Evolutionary conservation across 306 rosid genomes (phyloP).

Genomic region (Fragaria ananassa): DNA sequence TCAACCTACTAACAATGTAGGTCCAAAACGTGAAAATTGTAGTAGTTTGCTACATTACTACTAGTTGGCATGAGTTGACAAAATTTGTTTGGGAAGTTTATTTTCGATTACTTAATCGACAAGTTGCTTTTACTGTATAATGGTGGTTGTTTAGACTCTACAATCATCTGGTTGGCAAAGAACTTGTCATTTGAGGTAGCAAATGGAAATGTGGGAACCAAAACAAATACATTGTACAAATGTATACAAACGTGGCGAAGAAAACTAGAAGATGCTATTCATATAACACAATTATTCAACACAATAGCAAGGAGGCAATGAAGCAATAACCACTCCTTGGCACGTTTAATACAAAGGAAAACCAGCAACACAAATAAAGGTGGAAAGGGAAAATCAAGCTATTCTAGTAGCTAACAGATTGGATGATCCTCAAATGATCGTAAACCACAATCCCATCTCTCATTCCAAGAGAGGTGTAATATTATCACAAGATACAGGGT

Average conservation of each 20-base stretch:
- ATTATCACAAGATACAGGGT: neutral
- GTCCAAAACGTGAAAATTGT: too few species aligned
- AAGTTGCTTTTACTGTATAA: neutral
- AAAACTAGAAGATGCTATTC: neutral
- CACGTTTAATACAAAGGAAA: conserved; percentile 10
- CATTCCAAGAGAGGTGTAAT: neutral
- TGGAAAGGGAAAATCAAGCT: neutral
- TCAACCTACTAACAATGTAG: too few species aligned
- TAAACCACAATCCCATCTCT: conserved; percentile 7
- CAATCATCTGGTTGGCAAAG: neutral
- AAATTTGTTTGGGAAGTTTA: neutral
- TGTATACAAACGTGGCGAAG: neutral
- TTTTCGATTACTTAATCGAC: neutral
- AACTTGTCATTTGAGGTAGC: neutral
- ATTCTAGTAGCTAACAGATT: neutral
- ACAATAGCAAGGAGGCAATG: conserved; percentile 5
- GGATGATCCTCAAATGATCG: neutral
- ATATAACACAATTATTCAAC: conserved; percentile 32
- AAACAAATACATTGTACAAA: neutral
- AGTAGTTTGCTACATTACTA: too few species aligned
- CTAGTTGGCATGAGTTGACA: too few species aligned
- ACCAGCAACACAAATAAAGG: neutral
- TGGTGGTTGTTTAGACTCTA: neutral
- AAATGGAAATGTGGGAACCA: neutral
- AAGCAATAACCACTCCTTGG: conserved; percentile 24